Conservation (phyloP, 2,329 filamentous ascomycete species). For the Paramyrothecium sp. region DNA sequence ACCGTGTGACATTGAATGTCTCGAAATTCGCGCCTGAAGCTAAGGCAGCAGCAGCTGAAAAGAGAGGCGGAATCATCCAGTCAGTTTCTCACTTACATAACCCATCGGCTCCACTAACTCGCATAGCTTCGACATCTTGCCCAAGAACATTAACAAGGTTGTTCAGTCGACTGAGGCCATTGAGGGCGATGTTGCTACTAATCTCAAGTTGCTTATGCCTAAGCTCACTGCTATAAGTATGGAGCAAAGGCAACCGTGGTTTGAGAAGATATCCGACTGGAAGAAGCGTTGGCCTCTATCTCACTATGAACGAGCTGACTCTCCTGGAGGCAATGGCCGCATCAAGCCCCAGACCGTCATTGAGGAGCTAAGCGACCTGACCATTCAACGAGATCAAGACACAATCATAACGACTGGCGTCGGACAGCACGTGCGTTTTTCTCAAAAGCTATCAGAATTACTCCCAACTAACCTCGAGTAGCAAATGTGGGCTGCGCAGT, state of each 20-base stretch:
- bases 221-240: conserved; percentile 62
- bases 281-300: conserved; percentile 86
- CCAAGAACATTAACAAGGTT: conserved; percentile 99
- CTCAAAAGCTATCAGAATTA: background rate
- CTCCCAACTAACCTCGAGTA: conserved; percentile 13
- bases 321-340: conserved; percentile 54
- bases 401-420: conserved; percentile 93
- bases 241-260: conserved; percentile 78
- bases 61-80: no score
- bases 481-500: conserved; percentile 98
- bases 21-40: conserved; percentile 87
- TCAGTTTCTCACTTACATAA: no score
- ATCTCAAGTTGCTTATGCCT: conserved; percentile 74
- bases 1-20: conserved; percentile 83
- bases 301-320: conserved; percentile 74
- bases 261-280: conserved; percentile 84
- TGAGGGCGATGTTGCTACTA: conserved; percentile 85
- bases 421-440: conserved; percentile 68
- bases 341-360: conserved; percentile 97
- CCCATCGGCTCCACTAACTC: no score
- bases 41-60: conserved; percentile 75
- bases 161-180: conserved; percentile 94
- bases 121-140: conserved; percentile 98
- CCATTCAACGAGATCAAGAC: conserved; percentile 73
- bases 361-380: conserved; percentile 83